Evolutionary conservation across 2,329 filamentous ascomycete genomes (phyloP).

Genomic region (Colletotrichum sp.): DNA sequence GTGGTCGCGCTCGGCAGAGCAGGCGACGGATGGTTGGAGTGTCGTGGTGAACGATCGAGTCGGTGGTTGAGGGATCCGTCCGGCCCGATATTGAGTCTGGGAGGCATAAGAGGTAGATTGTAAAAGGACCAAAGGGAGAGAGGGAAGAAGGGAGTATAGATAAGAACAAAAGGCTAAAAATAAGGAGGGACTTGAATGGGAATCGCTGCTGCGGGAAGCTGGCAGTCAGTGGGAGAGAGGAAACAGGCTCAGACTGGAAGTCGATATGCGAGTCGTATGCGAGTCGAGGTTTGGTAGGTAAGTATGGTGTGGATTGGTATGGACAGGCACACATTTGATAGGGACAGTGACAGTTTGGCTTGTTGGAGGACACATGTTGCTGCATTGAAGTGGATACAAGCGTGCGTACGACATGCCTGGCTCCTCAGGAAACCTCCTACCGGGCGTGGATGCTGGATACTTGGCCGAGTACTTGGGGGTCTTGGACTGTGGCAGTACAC

Average conservation of each 20-base stretch:
- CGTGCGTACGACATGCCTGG: neutral
- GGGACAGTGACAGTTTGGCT: neutral
- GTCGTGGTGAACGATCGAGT: neutral
- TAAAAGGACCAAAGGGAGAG: neutral
- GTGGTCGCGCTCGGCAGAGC: conserved; percentile 9
- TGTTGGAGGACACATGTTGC: neutral
- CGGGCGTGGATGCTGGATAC: neutral
- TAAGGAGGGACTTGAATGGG: conserved; percentile 17
- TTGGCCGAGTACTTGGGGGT: neutral
- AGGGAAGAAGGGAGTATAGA: neutral
- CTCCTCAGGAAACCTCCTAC: neutral
- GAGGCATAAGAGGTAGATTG: conserved; percentile 17
- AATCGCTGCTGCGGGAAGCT: neutral
- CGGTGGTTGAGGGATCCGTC: conserved; percentile 19
- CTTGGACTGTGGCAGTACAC: neutral
- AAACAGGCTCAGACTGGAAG: neutral
- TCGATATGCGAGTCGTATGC: neutral
- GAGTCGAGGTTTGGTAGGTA: neutral
- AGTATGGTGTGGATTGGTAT: neutral
- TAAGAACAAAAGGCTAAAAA: neutral
- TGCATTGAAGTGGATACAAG: neutral
- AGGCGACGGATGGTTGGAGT: conserved; percentile 1
- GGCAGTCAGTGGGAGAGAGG: conserved; percentile 4
- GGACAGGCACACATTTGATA: neutral
- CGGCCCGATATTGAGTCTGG: conserved; percentile 16